These are phyloP conservation scores for Wickerhamomyces ciferrii DNA, from an alignment of 805 yeast genomes.

Conservation along the genomic window DNA sequence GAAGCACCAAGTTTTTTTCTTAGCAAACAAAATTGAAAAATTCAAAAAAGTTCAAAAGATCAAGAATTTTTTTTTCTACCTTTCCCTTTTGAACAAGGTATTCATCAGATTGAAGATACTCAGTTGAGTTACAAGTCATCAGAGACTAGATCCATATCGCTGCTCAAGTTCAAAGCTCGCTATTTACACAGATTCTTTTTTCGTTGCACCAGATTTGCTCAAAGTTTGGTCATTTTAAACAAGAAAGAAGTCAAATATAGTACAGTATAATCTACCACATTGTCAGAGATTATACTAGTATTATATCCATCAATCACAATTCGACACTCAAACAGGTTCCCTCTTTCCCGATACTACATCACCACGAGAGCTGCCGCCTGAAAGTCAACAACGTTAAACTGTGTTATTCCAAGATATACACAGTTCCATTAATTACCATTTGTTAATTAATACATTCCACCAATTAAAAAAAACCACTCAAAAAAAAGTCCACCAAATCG, in stretches of 20 bases:
- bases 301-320: background rate
- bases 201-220: background rate
- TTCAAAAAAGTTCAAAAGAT: too few relatives aligned
- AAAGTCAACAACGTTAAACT: conserved; percentile 7
- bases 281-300: conserved; percentile 2
- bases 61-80: too few relatives aligned
- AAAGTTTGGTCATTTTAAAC: background rate
- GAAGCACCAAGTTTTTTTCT: too few relatives aligned
- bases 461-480: background rate
- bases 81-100: too few relatives aligned
- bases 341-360: background rate
- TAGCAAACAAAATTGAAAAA: too few relatives aligned
- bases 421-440: background rate
- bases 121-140: too few relatives aligned
- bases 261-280: conserved; percentile 3
- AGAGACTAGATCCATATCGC: too few relatives aligned
- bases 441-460: background rate
- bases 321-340: conserved; percentile 1
- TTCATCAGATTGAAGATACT: too few relatives aligned
- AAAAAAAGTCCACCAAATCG: background rate
- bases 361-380: conserved; percentile 52
- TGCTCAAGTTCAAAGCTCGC: background rate
- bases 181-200: background rate
- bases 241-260: background rate
- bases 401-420: background rate